Percentiles rank a stretch among this genome's conserved stretches.
These are phyloP conservation scores for Fusarium transvaalense DNA, from an alignment of 2,329 filamentous ascomycete species.

Conservation along the genomic window DNA sequence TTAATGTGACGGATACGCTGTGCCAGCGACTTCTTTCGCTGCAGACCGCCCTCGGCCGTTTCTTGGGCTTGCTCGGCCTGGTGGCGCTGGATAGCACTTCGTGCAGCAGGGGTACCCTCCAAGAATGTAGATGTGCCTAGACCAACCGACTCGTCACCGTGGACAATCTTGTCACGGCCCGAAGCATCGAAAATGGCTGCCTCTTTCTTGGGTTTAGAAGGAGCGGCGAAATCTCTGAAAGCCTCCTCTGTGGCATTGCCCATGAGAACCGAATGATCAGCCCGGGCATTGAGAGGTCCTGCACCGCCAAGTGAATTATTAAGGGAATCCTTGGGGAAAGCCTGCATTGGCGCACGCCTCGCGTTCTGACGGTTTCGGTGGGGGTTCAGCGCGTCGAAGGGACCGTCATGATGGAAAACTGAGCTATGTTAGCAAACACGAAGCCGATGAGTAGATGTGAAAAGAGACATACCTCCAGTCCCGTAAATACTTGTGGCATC, in stretches of 20 bases:
- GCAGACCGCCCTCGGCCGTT: constrained; percentile 71
- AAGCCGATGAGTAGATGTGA: neutral
- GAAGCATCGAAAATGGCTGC: constrained; percentile 75
- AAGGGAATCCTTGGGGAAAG: constrained; percentile 90
- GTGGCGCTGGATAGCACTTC: constrained; percentile 79
- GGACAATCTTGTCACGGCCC: constrained; percentile 76
- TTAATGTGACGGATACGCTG: constrained; percentile 91
- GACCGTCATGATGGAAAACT: constrained; percentile 98
- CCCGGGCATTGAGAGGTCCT: constrained; percentile 83
- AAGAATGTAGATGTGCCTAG: constrained; percentile 95
- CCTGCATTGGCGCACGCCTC: constrained; percentile 91
- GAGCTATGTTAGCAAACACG: constrained; percentile 20
- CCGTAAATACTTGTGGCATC: constrained; percentile 97
- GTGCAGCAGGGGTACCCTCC: constrained; percentile 90
- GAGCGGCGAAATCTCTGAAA: constrained; percentile 79
- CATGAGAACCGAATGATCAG: constrained; percentile 90
- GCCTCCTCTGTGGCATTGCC: constrained; percentile 84
- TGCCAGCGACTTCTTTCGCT: constrained; percentile 93
- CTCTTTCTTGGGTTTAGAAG: constrained; percentile 55
- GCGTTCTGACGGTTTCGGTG: constrained; percentile 90
- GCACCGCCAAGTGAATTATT: constrained; percentile 93
- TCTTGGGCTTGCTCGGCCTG: constrained; percentile 76
- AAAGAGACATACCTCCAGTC: constrained; percentile 77
- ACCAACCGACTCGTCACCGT: constrained; percentile 85
- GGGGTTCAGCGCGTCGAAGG: constrained; percentile 95